A percentile compares a stretch with the other conserved stretches of the same genome.
phyloP scores from a whole-genome alignment of 257 asterid genomes.

The Mitragyna speciosa region DNA sequence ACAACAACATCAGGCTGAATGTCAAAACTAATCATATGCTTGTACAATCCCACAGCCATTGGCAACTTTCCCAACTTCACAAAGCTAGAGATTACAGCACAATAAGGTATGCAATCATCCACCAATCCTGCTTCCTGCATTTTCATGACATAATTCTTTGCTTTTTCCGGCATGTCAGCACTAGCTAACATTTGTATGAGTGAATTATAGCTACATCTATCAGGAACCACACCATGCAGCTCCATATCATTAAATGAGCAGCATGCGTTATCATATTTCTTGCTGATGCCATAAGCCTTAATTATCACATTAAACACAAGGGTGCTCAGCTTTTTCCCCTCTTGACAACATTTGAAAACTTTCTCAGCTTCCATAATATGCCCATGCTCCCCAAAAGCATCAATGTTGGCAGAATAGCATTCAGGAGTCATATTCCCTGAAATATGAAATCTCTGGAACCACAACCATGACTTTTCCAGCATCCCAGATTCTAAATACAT shows the following conservation, averaged over 20 bases:
- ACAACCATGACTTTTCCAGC: slow-evolving; percentile 61
- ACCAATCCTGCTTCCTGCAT: slow-evolving; percentile 71
- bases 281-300: slow-evolving; percentile 85
- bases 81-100: slow-evolving; percentile 83
- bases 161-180: slow-evolving; percentile 67
- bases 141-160: slow-evolving; percentile 52
- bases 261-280: slow-evolving; percentile 70
- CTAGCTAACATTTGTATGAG: slow-evolving; percentile 82
- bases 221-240: slow-evolving; percentile 55
- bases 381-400: slow-evolving; percentile 87
- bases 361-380: slow-evolving; percentile 60
- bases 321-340: slow-evolving; percentile 43
- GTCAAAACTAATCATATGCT: slow-evolving; percentile 54
- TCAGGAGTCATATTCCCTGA: slow-evolving; percentile 76
- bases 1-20: slow-evolving; percentile 76
- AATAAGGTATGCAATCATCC: slow-evolving; percentile 68
- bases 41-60: slow-evolving; percentile 52
- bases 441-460: slow-evolving; percentile 79
- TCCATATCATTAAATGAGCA: slow-evolving; percentile 63
- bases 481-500: slow-evolving; percentile 84
- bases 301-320: slow-evolving; percentile 86
- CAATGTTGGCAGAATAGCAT: slow-evolving; percentile 88
- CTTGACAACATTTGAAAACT: slow-evolving; percentile 57
- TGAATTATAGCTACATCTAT: slow-evolving; percentile 78
- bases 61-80: slow-evolving; percentile 56